Evolutionary conservation across 163 green algal genomes (phyloP).

Genomic region (Prototheca stagnorum): DNA sequence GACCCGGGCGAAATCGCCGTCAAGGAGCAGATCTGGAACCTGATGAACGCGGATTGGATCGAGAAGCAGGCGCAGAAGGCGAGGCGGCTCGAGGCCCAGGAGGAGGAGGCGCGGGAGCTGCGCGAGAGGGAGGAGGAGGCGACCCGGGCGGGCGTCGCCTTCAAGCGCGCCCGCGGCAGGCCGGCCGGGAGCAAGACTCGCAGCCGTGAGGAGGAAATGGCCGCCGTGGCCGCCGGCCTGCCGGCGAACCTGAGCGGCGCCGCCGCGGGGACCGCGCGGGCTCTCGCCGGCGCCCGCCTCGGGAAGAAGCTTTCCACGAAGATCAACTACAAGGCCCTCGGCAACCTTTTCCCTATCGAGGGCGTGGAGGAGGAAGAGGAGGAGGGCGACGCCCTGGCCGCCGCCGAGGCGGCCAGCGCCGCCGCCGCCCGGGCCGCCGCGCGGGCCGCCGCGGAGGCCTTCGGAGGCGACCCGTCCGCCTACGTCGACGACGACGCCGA

Average conservation of each 20-base stretch:
- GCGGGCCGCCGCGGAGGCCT: too few species aligned
- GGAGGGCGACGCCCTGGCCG: too few species aligned
- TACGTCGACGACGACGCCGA: too few species aligned
- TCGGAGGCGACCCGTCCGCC: too few species aligned
- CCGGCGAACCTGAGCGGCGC: too few species aligned
- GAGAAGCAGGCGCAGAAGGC: constrained; percentile 30
- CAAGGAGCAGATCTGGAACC: constrained; percentile 37
- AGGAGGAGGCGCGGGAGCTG: constrained; percentile 8
- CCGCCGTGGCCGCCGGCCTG: not conserved
- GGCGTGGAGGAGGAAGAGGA: too few species aligned
- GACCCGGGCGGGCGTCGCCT: constrained; percentile 13
- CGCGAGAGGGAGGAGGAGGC: constrained; percentile 17
- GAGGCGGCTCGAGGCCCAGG: constrained; percentile 2
- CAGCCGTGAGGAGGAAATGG: constrained; percentile 12
- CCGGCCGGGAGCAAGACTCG: constrained; percentile 24
- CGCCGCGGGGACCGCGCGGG: too few species aligned
- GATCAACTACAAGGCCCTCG: constrained; percentile 37
- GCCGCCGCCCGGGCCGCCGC: too few species aligned
- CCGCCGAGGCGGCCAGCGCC: too few species aligned
- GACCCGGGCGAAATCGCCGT: constrained; percentile 18
- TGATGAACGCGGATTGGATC: constrained; percentile 37
- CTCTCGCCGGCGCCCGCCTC: too few species aligned
- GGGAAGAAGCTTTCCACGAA: constrained; percentile 38
- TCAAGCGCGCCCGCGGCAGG: constrained; percentile 30
- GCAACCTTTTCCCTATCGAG: constrained; percentile 33